Base-by-base conservation (phyloP, 73 alveolate genomes). In the Paramecium biaurelia region DNA sequence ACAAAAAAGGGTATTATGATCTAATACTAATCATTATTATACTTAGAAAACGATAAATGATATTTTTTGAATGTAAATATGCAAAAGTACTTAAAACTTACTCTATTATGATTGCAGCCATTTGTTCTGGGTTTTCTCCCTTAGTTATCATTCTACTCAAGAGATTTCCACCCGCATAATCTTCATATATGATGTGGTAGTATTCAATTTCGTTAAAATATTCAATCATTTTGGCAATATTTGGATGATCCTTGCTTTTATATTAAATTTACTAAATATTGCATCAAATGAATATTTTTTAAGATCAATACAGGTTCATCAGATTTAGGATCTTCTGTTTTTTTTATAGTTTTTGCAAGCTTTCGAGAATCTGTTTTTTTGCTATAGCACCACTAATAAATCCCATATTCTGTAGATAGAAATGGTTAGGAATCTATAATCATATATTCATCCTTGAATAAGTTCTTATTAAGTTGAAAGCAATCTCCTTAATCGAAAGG, bases 201-300 rank as follows among this genome's bases (percentile, higher is more conserved):
- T 23, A 8, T 8, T 43, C 53, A 14, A 4, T 23, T 45, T 79
- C 90, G 5, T 79, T 41, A 45, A 42, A 79, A 32, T 23, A 79
- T 34, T 79, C 90, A 21, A 79, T 9, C 34, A 79, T 47, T 45
- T 47, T 79, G 24, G 56, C 30, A 79, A 79, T 79, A 45, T 79
- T 79, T 42, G 90, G 90, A 45, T 79, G 90, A 79, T 79, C 90
- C 84, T 63, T 53, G 35, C 30, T 14, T 23, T 63, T 63, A 63
- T 7, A 10, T 0, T 2, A 12, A 23, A 26, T 30, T 63, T 63
- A 63, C 84, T 63, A 63, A n/a, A 63, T 63, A 63, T 32, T 63
- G 41, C 84, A 63, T 63, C 24, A 63, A 1, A 12, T 30, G 15
- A 30, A 63, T 63, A 9, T 63, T 63, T 2, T n/a, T 63, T 12